Percentiles rank a stretch among this genome's conserved stretches.
phyloP scores from a whole-genome alignment of 495 filamentous ascomycete species.

The Aeminium ludgeri region DNA sequence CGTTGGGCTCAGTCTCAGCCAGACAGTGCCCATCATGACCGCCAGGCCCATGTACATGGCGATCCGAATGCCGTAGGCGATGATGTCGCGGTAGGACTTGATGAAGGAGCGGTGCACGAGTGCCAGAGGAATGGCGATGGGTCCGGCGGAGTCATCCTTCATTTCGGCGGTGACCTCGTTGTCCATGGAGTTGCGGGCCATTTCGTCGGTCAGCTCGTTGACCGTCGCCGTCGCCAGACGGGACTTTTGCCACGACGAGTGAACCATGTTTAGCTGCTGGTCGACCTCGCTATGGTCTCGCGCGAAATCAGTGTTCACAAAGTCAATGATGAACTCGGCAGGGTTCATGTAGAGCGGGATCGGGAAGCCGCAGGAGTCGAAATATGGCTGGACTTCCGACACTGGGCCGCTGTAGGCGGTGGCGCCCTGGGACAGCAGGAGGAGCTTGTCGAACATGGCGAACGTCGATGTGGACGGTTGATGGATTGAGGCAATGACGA shows the following conservation, averaged over 20 bases:
- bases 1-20: conserved; percentile 46
- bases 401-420: conserved; percentile 54
- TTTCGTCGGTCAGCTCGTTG: conserved; percentile 18
- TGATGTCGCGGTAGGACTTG: conserved; percentile 65
- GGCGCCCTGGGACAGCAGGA: conserved; percentile 52
- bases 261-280: conserved; percentile 27
- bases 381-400: conserved; percentile 35
- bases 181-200: conserved; percentile 17
- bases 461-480: conserved; percentile 66
- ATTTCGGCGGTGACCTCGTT: conserved; percentile 10
- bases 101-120: conserved; percentile 58
- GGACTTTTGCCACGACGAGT: conserved; percentile 29
- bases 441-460: conserved; percentile 58
- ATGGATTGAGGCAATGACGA: conserved; percentile 65
- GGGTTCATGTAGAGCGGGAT: conserved; percentile 56
- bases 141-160: conserved; percentile 19
- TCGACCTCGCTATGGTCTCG: conserved; percentile 28
- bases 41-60: conserved; percentile 73
- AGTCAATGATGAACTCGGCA: conserved; percentile 58
- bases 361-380: conserved; percentile 36
- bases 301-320: conserved; percentile 58
- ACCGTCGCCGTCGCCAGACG: conserved; percentile 10
- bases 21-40: conserved; percentile 79
- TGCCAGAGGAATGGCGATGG: conserved; percentile 27
- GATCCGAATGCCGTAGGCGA: conserved; percentile 65